A percentile compares a stretch with the other conserved stretches of the same genome.
Evolutionary conservation across 768 basidiomycete genomes (phyloP).

Genomic region (Kwoniella sp.): DNA sequence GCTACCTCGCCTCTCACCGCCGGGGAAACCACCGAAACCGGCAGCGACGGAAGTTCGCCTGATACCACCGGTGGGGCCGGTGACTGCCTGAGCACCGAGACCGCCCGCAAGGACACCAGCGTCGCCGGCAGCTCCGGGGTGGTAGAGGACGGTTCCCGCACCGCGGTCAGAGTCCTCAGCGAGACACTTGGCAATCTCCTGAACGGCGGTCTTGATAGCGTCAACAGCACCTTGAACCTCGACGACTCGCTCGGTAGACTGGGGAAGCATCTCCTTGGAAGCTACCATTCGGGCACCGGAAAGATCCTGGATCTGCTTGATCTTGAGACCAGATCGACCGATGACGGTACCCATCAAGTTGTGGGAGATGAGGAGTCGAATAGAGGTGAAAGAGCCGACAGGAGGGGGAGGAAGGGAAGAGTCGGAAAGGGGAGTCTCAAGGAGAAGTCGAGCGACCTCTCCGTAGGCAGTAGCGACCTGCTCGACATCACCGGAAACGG

Average conservation of each 20-base stretch:
- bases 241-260: slow-evolving; percentile 97
- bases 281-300: slow-evolving; percentile 98
- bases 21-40: slow-evolving; percentile 39
- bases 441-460: slow-evolving; percentile 87
- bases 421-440: slow-evolving; percentile 71
- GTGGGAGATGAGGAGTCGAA: slow-evolving; percentile 97
- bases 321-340: slow-evolving; percentile 92
- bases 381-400: slow-evolving; percentile 71
- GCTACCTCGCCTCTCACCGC: slow-evolving; percentile 40
- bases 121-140: slow-evolving; percentile 74
- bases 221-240: slow-evolving; percentile 95
- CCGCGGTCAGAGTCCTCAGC: slow-evolving; percentile 96
- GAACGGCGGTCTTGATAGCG: slow-evolving; percentile 86
- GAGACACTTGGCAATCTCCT: slow-evolving; percentile 92
- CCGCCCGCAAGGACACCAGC: slow-evolving; percentile 56
- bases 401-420: slow-evolving; percentile 69
- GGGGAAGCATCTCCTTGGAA: slow-evolving; percentile 97
- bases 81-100: slow-evolving; percentile 53
- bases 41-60: slow-evolving; percentile 48
- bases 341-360: slow-evolving; percentile 99
- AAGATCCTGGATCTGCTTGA: slow-evolving; percentile 95
- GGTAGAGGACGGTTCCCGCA: slow-evolving; percentile 90
- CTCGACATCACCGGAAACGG: slow-evolving; percentile 87
- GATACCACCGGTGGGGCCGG: slow-evolving; percentile 54
- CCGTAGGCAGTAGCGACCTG: slow-evolving; percentile 95